Evolutionary conservation across 2,329 filamentous ascomycete species (phyloP).

Genomic region (Alternaria sp.): DNA sequence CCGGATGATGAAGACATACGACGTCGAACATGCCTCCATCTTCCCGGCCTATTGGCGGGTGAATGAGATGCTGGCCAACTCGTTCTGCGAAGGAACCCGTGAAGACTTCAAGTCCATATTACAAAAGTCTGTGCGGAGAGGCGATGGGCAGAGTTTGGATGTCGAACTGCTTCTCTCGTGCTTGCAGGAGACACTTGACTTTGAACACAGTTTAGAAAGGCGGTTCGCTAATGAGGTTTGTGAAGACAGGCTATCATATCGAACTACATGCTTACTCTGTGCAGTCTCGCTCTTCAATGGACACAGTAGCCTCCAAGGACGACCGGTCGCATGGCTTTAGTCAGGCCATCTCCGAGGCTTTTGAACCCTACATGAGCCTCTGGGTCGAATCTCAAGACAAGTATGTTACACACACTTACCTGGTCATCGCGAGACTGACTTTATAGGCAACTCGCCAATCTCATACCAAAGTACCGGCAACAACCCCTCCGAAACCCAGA

Average conservation of each 20-base stretch:
- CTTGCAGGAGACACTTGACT: conserved; percentile 94
- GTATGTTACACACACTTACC: conserved; percentile 33
- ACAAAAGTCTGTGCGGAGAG: conserved; percentile 82
- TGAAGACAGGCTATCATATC: background rate
- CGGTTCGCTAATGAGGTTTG: conserved; percentile 72
- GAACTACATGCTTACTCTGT: conserved; percentile 24
- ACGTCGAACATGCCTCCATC: conserved; percentile 87
- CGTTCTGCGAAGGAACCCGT: conserved; percentile 93
- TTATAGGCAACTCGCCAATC: conserved; percentile 71
- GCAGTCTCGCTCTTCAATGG: conserved; percentile 79
- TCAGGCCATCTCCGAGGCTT: conserved; percentile 92
- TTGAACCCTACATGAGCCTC: conserved; percentile 94
- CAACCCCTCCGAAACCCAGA: conserved; percentile 82
- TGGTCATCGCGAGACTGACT: conserved; percentile 17
- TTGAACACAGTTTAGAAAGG: conserved; percentile 89
- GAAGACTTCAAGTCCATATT: conserved; percentile 96
- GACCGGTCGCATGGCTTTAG: conserved; percentile 81
- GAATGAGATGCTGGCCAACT: conserved; percentile 85
- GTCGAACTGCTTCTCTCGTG: conserved; percentile 89
- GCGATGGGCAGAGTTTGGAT: conserved; percentile 81
- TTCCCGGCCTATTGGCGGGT: conserved; percentile 91
- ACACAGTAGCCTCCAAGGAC: conserved; percentile 83
- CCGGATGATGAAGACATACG: conserved; percentile 92
- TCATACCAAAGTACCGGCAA: conserved; percentile 87
- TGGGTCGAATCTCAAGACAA: conserved; percentile 98